Percentiles rank a stretch among this genome's conserved stretches.
These are phyloP conservation scores for Eucalyptus cloeziana DNA, from an alignment of 345 rosid genomes.

Conservation along the genomic window DNA sequence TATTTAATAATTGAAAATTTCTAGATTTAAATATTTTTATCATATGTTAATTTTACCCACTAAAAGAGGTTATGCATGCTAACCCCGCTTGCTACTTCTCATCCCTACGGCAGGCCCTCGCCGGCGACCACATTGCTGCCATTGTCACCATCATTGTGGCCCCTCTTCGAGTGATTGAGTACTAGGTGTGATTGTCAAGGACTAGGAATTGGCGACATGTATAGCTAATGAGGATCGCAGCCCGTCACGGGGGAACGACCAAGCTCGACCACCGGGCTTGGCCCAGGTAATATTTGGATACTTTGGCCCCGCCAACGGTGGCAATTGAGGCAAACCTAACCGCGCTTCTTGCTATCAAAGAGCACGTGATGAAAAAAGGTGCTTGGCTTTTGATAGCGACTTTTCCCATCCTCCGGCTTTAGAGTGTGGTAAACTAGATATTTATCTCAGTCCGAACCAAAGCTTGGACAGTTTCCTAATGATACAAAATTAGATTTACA, in stretches of 20 bases:
- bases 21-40: too few species aligned
- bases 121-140: accelerated
- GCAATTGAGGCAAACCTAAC: background rate
- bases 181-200: background rate
- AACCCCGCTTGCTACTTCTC: background rate
- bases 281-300: background rate
- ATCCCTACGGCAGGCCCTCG: background rate
- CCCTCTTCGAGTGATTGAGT: background rate
- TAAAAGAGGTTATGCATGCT: background rate
- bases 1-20: background rate
- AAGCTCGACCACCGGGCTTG: accelerated
- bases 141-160: background rate
- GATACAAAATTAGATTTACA: background rate
- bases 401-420: background rate
- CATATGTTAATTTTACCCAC: background rate
- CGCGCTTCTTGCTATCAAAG: background rate
- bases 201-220: background rate
- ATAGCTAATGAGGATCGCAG: background rate
- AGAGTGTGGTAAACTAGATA: background rate
- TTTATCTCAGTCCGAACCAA: accelerated
- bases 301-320: accelerated
- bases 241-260: accelerated
- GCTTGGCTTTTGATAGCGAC: background rate
- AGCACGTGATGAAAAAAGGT: background rate
- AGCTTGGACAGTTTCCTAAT: background rate